phyloP scores from a whole-genome alignment of 108 stramenopile genomes.

The Nitzschia sp. region DNA sequence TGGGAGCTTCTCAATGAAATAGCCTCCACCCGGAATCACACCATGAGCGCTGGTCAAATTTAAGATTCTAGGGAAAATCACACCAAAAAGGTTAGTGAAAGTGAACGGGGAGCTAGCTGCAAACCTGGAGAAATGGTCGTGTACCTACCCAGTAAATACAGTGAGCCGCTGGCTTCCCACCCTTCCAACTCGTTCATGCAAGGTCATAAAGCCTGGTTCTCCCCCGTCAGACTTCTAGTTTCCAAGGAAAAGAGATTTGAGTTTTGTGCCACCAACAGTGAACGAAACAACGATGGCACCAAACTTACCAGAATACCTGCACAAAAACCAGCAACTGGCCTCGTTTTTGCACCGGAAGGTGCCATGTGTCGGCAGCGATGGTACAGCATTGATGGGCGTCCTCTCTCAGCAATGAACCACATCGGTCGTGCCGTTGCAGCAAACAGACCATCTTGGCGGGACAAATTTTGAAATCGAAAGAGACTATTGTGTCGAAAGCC shows the following conservation, averaged over 20 bases:
- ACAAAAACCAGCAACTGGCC: constrained; percentile 78
- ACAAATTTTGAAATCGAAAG: constrained; percentile 60
- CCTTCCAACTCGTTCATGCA: constrained; percentile 87
- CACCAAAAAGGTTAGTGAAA: neutral
- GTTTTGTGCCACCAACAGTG: too few species aligned
- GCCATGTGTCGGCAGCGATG: constrained; percentile 81
- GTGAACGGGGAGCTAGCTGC: neutral
- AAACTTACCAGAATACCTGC: constrained; percentile 41
- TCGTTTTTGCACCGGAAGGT: constrained; percentile 71
- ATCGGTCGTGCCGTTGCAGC: constrained; percentile 68
- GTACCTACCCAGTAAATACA: constrained; percentile 58
- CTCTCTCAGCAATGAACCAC: constrained; percentile 83
- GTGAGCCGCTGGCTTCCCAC: constrained; percentile 86
- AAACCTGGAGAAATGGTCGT: too few species aligned
- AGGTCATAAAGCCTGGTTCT: constrained; percentile 71
- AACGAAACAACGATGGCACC: neutral
- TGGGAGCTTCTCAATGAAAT: constrained; percentile 72
- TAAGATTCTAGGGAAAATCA: constrained; percentile 39
- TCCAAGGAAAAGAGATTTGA: constrained; percentile 21
- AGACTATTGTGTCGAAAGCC: constrained; percentile 66
- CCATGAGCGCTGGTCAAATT: constrained; percentile 58
- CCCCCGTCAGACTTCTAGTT: neutral
- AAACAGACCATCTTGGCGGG: constrained; percentile 80
- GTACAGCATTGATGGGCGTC: constrained; percentile 55
- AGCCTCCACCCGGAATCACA: constrained; percentile 77